These are phyloP conservation scores for Blastosporella zonata DNA, from an alignment of 1,284 basidiomycete genomes.

Conservation along the genomic window DNA sequence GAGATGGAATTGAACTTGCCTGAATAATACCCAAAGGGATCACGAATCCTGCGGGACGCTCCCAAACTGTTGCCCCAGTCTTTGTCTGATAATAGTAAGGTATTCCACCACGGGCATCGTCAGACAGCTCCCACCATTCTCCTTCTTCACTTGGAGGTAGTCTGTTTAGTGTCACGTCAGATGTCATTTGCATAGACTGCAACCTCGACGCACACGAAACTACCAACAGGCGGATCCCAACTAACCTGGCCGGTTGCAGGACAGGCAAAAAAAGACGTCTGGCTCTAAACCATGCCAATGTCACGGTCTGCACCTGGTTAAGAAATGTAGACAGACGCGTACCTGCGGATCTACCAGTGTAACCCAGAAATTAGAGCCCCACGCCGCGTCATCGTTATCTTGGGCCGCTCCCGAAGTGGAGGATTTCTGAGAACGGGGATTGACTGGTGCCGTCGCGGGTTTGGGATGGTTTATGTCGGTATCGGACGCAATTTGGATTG, in stretches of 20 bases:
- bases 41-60: slow-evolving; percentile 80
- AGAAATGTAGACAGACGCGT: slow-evolving; percentile 24
- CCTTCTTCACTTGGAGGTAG: slow-evolving; percentile 82
- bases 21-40: slow-evolving; percentile 89
- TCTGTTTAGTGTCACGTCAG: slow-evolving; percentile 35
- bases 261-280: slow-evolving; percentile 87
- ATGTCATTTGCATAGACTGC: slow-evolving; percentile 4
- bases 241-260: slow-evolving; percentile 89
- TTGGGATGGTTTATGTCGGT: neutral
- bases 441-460: slow-evolving; percentile 19
- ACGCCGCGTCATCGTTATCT: slow-evolving; percentile 45
- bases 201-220: slow-evolving; percentile 67
- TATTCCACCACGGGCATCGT: slow-evolving; percentile 73
- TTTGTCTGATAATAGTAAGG: slow-evolving; percentile 94
- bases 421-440: slow-evolving; percentile 25
- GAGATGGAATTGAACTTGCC: slow-evolving; percentile 35
- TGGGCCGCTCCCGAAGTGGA: slow-evolving; percentile 25
- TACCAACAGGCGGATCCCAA: slow-evolving; percentile 90
- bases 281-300: slow-evolving; percentile 46
- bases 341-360: slow-evolving; percentile 81
- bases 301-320: neutral
- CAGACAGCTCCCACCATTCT: slow-evolving; percentile 94
- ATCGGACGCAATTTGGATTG: slow-evolving; percentile 7
- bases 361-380: slow-evolving; percentile 88
- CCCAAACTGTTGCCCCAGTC: slow-evolving; percentile 87